Evolutionary conservation across 140 eudicot species (phyloP), one percentile per base, ranked within the genome.

Genomic region (Cichorium intybus): DNA sequence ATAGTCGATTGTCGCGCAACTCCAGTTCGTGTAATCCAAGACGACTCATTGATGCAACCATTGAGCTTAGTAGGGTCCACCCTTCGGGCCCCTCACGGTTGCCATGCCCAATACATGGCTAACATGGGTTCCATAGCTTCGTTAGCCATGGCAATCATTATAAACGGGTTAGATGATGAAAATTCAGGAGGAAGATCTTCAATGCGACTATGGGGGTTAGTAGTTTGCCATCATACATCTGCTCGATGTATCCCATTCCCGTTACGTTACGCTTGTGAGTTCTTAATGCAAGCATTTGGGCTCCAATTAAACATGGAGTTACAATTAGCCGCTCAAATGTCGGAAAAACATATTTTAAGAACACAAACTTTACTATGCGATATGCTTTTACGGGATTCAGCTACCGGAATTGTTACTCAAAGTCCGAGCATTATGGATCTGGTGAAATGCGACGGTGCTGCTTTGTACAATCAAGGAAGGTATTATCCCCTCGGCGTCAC

Each of bases 391-490:
- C 81, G 96, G 7, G 87, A 85, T 53, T 85, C 96, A 10, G 80
- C 88, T 28, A 58, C 84, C 10, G 97, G 87, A 5, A 82, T 91
- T 23, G 82, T 91, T 45, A 85, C 87, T 4, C 95, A 87, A 84
- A 78, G 81, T 67, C 97, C 97, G 2, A 87, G 83, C 51, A 91
- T 91, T 8, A 77, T 91, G 89, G 92, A 91, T 68, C 84, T 91
- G 8, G 95, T 91, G 37, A 91, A 85, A 50, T 91, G 97, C 48
- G 91, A 87, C 56, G 97, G 97, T 11, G 96, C 97, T 23, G 97
- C 95, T 1, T 73, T 91, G 5, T 87, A 66, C 45, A 82, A 72
- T 75, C 77, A 75, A 34, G 89, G 87, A 29, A 81, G 64, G 64
- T 91, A 79, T 70, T 77, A 87, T 27, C 85, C 81, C 2, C 26